Evolutionary conservation across 2,329 filamentous ascomycete species (phyloP), one percentile per base, ranked within the genome.

Genomic region (Fusarium sp.): DNA sequence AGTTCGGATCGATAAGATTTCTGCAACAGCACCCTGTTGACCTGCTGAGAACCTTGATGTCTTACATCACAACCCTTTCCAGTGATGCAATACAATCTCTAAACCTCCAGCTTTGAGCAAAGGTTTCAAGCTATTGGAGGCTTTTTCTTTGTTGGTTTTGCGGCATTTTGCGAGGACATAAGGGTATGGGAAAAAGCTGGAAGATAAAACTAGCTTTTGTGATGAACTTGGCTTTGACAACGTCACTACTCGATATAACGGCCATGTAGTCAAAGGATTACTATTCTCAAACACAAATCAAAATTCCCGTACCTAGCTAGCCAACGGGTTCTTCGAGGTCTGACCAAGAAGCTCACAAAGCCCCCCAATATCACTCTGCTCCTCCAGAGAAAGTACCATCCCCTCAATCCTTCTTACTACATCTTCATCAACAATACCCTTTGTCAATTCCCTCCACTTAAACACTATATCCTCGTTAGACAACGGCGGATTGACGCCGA

Each of bases 11-110:
- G 15, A 27, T n/a, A 24, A 1, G 22, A 9, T 6, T 20, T 18
- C 7, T 18, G 29, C 27, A 27, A 9, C 7, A 16, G 25, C 11
- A 50, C 52, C 57, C 9, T 59, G 49, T 55, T 65, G 63, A 29
- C 30, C 14, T 11, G 5, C 3, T 16, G 46, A 53, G 65, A 68
- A 69, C 65, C 66, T 42, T 65, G 66, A 69, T 69, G 65, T 56
- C 54, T 29, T 20, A 18, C 14, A 8, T 38, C 8, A 7, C 8
- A 38, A 25, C 22, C 11, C 11, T n/a, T 11, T 20, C 14, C 7
- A 3, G n/a, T 34, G 47, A 50, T 34, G 18, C 44, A 29, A 29
- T 20, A 8, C 10, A 18, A 4, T 29, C 16, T 38, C 16, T 38
- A 11, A 11, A 30, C 16, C 2, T 38, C 16, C 32, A 38, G 9